Percentiles rank a stretch among this genome's conserved stretches.
Conservation (phyloP, 345 rosid genomes). For the Brassica nigra region DNA sequence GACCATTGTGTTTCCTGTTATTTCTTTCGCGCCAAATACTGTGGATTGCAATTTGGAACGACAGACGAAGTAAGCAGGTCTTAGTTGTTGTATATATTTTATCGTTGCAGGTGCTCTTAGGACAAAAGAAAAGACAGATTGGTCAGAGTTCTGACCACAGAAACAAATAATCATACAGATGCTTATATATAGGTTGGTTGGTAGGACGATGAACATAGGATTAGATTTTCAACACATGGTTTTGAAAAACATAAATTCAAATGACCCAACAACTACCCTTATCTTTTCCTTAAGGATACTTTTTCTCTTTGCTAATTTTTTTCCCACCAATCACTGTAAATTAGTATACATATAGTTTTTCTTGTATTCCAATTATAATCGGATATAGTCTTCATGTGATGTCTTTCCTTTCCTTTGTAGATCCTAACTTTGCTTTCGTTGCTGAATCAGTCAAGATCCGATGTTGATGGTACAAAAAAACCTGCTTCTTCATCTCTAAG, state of each 20-base stretch:
- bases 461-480: no score
- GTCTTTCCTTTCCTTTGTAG: neutral
- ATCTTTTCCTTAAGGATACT: neutral
- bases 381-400: neutral
- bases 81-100: no score
- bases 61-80: no score
- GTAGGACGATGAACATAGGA: neutral
- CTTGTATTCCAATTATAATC: no score
- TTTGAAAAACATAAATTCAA: neutral
- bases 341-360: neutral
- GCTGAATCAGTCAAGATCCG: no score
- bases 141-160: conserved; percentile 29
- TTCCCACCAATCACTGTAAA: neutral
- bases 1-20: no score
- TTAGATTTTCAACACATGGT: conserved; percentile 19
- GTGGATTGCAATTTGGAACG: no score
- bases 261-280: conserved; percentile 19
- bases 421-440: neutral
- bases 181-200: neutral
- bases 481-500: no score
- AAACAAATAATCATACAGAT: neutral
- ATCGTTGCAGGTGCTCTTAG: no score
- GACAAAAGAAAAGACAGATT: neutral
- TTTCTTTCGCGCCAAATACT: no score
- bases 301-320: no score